These are phyloP conservation scores for Fusarium nurragi DNA, from an alignment of 2,329 filamentous ascomycete species.

Conservation along the genomic window DNA sequence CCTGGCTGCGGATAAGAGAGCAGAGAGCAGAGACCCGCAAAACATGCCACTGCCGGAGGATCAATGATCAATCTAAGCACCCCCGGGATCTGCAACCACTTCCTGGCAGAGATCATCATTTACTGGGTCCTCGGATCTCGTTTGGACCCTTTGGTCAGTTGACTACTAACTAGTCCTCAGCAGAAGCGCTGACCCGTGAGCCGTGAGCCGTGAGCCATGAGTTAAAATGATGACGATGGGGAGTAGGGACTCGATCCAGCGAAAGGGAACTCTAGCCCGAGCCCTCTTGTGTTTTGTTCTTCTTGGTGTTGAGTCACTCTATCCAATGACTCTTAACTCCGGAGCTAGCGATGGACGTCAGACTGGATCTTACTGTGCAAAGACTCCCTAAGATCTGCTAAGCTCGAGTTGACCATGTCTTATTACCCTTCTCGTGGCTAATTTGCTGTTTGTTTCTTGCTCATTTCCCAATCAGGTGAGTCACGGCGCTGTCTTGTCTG, in stretches of 20 bases:
- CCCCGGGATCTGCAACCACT: constrained; percentile 16
- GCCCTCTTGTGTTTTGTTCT: not conserved
- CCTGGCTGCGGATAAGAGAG: not conserved
- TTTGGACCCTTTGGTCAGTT: constrained; percentile 7
- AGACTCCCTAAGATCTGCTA: not conserved
- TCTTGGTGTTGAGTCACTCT: not conserved
- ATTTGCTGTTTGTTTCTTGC: not conserved
- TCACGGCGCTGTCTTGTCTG: constrained; percentile 1
- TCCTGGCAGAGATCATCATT: not conserved
- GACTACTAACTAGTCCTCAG: not conserved
- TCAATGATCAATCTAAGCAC: not conserved
- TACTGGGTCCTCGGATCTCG: not conserved
- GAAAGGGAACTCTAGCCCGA: not conserved
- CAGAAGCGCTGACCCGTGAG: constrained; percentile 23
- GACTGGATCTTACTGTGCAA: constrained; percentile 26
- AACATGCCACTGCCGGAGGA: not conserved
- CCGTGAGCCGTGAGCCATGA: constrained; percentile 15
- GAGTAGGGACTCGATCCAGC: not conserved
- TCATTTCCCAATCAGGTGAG: constrained; percentile 9
- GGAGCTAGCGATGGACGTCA: constrained; percentile 26
- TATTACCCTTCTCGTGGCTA: constrained; percentile 12
- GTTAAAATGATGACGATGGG: constrained; percentile 13
- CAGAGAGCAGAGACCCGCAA: not conserved
- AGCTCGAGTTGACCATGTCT: constrained; percentile 7
- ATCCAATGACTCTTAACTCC: constrained; percentile 34